Evolutionary conservation across 192 early-diverging fungal genomes (phyloP).

Genomic region (Entomortierella parvispora): DNA sequence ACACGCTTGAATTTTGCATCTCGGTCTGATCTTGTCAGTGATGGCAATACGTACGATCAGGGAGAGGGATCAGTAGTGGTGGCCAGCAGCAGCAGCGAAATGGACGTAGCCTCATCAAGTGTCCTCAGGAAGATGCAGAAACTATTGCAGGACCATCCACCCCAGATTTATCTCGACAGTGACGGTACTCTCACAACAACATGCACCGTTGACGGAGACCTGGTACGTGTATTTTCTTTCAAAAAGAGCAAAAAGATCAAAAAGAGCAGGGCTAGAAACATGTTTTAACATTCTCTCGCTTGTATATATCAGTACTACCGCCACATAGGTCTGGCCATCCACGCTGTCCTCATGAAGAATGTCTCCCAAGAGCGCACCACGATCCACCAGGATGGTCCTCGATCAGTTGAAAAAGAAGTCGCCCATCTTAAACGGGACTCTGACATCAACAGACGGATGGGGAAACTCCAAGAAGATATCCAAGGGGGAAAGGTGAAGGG

Average conservation of each 20-base stretch:
- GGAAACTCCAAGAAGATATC: neutral
- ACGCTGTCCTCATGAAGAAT: neutral
- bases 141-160: neutral
- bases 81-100: too few species aligned
- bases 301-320: neutral
- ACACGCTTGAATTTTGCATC: too few species aligned
- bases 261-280: too few species aligned
- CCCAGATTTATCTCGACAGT: neutral
- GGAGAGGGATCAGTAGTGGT: too few species aligned
- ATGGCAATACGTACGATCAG: too few species aligned
- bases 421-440: neutral
- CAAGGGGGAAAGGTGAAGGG: too few species aligned
- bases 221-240: constrained; percentile 1
- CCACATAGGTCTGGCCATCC: neutral
- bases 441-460: neutral
- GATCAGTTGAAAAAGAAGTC: neutral
- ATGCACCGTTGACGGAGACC: too few species aligned
- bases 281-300: neutral
- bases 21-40: too few species aligned
- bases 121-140: neutral
- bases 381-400: too few species aligned
- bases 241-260: neutral
- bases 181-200: neutral
- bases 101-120: too few species aligned
- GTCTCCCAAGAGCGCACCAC: neutral